Conservation (phyloP, 192 early-diverging fungal genomes). For the Backusella macrospora region DNA sequence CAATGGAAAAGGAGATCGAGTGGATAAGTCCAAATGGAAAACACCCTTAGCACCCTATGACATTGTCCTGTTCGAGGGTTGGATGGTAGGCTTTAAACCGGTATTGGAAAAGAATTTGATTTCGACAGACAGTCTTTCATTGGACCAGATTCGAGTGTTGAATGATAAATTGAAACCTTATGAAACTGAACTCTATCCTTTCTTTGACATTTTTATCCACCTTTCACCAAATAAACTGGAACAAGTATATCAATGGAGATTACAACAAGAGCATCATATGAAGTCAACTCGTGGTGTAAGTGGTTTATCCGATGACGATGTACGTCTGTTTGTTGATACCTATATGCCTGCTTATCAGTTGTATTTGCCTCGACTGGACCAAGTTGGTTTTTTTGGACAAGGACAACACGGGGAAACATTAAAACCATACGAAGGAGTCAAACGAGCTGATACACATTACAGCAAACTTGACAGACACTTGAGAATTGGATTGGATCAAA, state of each 20-base stretch:
- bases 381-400: conserved; percentile 50
- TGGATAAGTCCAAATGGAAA: conserved; percentile 62
- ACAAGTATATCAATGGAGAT: conserved; percentile 84
- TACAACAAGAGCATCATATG: conserved; percentile 81
- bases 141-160: conserved; percentile 46
- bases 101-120: conserved; percentile 39
- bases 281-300: conserved; percentile 41
- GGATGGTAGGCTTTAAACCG: conserved; percentile 86
- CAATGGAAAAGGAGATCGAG: conserved; percentile 79
- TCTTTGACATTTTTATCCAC: conserved; percentile 79
- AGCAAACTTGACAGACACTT: conserved; percentile 39
- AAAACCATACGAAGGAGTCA: conserved; percentile 27
- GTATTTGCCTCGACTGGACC: conserved; percentile 52
- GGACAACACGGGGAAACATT: conserved; percentile 4
- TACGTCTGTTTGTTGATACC: conserved; percentile 80
- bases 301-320: conserved; percentile 74
- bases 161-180: conserved; percentile 58
- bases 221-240: conserved; percentile 61
- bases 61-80: conserved; percentile 91
- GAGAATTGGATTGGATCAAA: conserved; percentile 41
- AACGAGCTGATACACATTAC: conserved; percentile 13
- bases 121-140: conserved; percentile 37
- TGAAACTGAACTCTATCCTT: conserved; percentile 61
- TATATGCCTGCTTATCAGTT: conserved; percentile 88
- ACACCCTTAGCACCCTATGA: conserved; percentile 59